phyloP scores from a whole-genome alignment of 2,329 filamentous ascomycete genomes.

The Fusarium sp. region DNA sequence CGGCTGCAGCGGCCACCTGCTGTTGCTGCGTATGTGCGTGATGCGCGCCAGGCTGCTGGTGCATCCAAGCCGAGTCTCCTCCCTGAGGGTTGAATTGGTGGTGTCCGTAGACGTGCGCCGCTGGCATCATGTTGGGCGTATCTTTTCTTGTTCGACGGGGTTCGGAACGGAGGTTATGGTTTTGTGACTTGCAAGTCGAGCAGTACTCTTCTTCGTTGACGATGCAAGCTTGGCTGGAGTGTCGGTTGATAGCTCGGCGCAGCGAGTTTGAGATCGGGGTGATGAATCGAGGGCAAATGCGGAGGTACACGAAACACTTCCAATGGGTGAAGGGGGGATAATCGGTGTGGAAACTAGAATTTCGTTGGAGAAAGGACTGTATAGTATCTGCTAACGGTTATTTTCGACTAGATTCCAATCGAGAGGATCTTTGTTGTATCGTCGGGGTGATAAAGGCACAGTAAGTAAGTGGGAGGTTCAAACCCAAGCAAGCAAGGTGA shows the following conservation, averaged over 20 bases:
- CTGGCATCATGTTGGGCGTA: constrained; percentile 65
- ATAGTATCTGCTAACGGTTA: not conserved
- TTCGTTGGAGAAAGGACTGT: not conserved
- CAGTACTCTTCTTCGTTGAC: not conserved
- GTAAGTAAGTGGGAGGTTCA: constrained; percentile 19
- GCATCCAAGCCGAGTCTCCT: constrained; percentile 71
- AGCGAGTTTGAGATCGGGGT: constrained; percentile 15
- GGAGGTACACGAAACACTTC: constrained; percentile 21
- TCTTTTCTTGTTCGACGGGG: constrained; percentile 21
- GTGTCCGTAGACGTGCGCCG: constrained; percentile 72
- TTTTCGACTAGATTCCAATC: not conserved
- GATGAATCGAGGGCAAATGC: constrained; percentile 34
- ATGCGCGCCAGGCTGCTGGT: constrained; percentile 67
- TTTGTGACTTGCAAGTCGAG: not conserved
- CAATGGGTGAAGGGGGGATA: not conserved
- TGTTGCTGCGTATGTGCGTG: constrained; percentile 67
- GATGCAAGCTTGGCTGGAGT: not conserved
- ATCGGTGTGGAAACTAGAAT: not conserved
- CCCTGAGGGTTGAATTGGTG: constrained; percentile 71
- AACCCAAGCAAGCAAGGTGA: constrained; percentile 28
- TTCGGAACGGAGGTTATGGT: not conserved
- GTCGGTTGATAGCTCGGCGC: constrained; percentile 20
- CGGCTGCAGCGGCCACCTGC: constrained; percentile 52
- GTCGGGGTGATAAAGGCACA: constrained; percentile 6
- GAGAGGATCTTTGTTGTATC: not conserved